Evolutionary conservation across 257 asterid species (phyloP), one percentile per base, ranked within the genome.

Genomic region (Nicotiana attenuata): DNA sequence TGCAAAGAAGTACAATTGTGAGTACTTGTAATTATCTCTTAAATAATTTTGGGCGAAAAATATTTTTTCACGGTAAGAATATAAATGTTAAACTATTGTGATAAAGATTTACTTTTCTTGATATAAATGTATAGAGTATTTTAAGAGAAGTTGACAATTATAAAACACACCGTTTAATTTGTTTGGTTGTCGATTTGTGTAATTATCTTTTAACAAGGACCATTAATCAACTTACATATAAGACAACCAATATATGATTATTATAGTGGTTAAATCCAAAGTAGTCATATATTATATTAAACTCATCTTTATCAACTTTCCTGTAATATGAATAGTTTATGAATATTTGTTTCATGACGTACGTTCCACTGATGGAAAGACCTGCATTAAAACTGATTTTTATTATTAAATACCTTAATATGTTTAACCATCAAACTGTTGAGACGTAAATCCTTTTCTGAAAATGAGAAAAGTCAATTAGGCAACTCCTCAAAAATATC

Each of bases 321-420:
- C 1, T 19, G 17, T 67, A 67, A 4, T 17, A 56, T 31, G n/a
- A n/a, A 10, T 10, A 38, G 29, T 38, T 69, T 41, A 69, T 69
- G 16, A 69, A 38, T 31, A n/a, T 2, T 2, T 20, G 3, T 3
- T 16, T 69, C 33, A 69, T 69, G 77, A 69, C 31, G 26, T n/a
- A 69, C 31, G 26, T n/a, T 20, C 45, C 57, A 68, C 77, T 69
- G n/a, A 20, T 69, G 77, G 77, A 69, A 69, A 69, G 33, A 69
- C 28, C 11, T 41, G n/a, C 57, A 69, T 38, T 20, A 0, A 20
- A 69, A 69, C 57, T 38, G 20, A n/a, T 41, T 38, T 33, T 11
- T 11, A 47, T 71, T 14, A 22, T 71, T 71, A 22, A 45, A 1
- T 65, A 63, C 17, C 67, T 64, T 26, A 64, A 26, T 26, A 64